Base-by-base conservation (phyloP, 2,329 filamentous ascomycete genomes). In the Pseudocercospora eumusae region DNA sequence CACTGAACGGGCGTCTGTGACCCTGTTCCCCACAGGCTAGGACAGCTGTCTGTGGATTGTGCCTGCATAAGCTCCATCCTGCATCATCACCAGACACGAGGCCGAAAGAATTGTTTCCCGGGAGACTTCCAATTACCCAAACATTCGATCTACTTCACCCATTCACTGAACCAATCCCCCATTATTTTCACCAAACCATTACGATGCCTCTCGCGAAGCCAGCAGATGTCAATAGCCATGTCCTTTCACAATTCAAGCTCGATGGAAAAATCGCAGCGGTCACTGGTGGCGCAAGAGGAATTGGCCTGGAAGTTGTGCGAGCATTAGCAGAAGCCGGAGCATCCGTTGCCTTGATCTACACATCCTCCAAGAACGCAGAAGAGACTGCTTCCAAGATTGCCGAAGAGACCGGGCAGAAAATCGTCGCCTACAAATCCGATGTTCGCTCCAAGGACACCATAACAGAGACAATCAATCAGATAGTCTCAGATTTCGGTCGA, bases 271-370 rank as follows among this genome's bases (percentile, higher is more conserved):
- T 92, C 10, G 91, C 86, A 36, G 82, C 96, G 45, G 89, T 96
- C 27, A 97, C 93, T 0, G 93, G 93, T 55, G 93, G 92, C 70
- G 92, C 92, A 21, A 84, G 92, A 72, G 93, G 93, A 2, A 79
- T 96, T 61, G 93, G 93, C 23, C 81, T 96, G 63, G 91, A 95
- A 68, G 96, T 96, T 88, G 89, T 88, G 44, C 91, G 96, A 78
- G 92, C 89, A 49, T 85, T 96, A 75, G 90, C 96, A 62, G 88
- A 91, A 61, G 93, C 90, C 56, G 93, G 93, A 57, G 90, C 90
- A 9, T 87, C 93, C 74, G 82, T 96, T 66, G 93, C 93, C 31
- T 89, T 97, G 75, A 91, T 96, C 40, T 93, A 96, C 76, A 82
- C 96, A 80, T 95, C 96, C 78, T 88, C 89, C 91, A 78, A 69